Base-by-base conservation (phyloP, 2,329 filamentous ascomycete species). In the Cordyceps javanica region DNA sequence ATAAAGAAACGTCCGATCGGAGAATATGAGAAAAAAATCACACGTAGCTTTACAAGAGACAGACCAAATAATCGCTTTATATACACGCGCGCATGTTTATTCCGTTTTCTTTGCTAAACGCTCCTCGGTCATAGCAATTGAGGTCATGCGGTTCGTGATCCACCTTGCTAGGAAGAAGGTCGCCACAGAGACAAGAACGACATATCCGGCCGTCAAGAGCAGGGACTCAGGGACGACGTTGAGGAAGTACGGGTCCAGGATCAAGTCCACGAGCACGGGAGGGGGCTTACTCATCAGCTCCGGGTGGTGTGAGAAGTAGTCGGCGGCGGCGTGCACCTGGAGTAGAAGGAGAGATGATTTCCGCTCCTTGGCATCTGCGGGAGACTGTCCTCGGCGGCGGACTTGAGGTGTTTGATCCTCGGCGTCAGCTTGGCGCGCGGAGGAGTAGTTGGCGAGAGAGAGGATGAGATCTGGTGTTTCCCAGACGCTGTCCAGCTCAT, bases 231-330 rank as follows among this genome's bases (percentile, higher is more conserved):
- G 94, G 54, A 97, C 78, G 16, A 91, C 68, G 74, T 95, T 94
- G 66, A 87, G 73, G 41, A 95, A 60, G 68, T 87, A 97, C 0
- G 91, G 91, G 70, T 97, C 94, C 25, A 99, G 82, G 65, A 97
- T 89, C 70, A 86, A 72, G 65, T 99, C 93, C 53, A 88, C 88
- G 55, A 85, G 76, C 4, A 97, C 91, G 0, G 85, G 82, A 2
- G 87, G 86, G 14, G 90, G 88, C 60, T 79, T 67, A 50, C 76
- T 72, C 93, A 97, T 97, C 66, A 96, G 80, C 2, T 80, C 80
- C 60, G 76, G 72, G 68, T 96, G 82, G 59, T 84, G 79, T 11
- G 89, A 88, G 72, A 89, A 95, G 75, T 93, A 99, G 66, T 95
- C 90, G 48, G 94, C 91, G 21, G 87, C 84, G 14, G 91, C 83